Percentiles rank a stretch among this genome's conserved stretches.
These are phyloP conservation scores for Musa balbisiana DNA, from an alignment of 202 grass and related monocot species.

Conservation along the genomic window DNA sequence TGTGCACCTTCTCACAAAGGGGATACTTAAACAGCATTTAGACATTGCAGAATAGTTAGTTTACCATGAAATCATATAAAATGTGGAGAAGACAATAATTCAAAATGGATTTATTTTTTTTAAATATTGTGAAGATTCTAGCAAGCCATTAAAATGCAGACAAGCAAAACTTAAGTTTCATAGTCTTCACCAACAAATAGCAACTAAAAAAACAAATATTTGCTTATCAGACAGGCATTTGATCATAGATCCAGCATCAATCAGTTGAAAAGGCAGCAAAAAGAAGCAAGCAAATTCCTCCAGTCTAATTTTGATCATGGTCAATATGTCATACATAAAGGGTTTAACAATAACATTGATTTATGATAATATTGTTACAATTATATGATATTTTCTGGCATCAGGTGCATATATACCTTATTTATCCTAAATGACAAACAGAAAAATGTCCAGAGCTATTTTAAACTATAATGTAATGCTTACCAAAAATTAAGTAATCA, in stretches of 20 bases:
- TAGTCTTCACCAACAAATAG: not conserved
- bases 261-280: not conserved
- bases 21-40: too few relatives aligned
- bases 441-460: not conserved
- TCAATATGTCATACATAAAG: not conserved
- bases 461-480: not conserved
- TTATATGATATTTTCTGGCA: too few relatives aligned
- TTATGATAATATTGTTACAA: not conserved
- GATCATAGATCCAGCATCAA: too few relatives aligned
- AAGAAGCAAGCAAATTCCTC: not conserved
- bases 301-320: not conserved
- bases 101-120: too few relatives aligned
- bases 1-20: too few relatives aligned
- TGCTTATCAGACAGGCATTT: too few relatives aligned
- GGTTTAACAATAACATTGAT: not conserved
- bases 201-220: not conserved
- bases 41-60: too few relatives aligned
- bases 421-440: not conserved
- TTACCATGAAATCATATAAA: too few relatives aligned
- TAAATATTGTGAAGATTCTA: too few relatives aligned
- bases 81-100: too few relatives aligned
- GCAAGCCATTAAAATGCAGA: too few relatives aligned
- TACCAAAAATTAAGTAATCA: not conserved
- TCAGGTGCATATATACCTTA: not conserved
- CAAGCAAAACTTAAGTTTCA: not conserved